Conservation (phyloP, 345 rosid genomes). For the Corymbia maculata region DNA sequence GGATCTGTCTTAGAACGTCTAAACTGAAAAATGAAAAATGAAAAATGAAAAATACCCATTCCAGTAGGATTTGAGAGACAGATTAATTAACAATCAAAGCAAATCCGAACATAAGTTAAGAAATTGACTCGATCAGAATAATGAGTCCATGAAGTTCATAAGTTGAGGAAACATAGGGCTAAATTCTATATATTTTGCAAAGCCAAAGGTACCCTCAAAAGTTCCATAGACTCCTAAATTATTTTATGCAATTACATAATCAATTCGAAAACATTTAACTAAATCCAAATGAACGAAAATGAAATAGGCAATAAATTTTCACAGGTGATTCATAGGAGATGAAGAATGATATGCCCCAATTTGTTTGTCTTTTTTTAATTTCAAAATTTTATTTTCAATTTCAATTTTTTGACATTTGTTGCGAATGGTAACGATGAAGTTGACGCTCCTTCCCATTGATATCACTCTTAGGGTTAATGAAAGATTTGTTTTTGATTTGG, state of each 20-base stretch:
- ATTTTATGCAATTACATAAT: background rate
- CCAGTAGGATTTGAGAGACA: too few relatives aligned
- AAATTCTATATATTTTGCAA: background rate
- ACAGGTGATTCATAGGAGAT: fast-evolving
- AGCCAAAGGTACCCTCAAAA: background rate
- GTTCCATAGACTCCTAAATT: background rate
- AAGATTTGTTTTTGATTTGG: background rate
- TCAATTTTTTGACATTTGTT: too few relatives aligned
- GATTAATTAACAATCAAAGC: too few relatives aligned
- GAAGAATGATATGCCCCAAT: background rate
- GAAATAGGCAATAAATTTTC: background rate
- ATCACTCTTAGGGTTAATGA: background rate
- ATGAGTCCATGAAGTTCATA: too few relatives aligned
- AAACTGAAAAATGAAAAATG: too few relatives aligned
- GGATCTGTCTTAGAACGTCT: too few relatives aligned
- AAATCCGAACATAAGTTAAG: too few relatives aligned
- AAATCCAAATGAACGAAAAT: background rate
- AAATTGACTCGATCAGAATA: too few relatives aligned
- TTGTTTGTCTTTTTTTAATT: too few relatives aligned
- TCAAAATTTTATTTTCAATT: background rate
- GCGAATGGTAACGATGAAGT: background rate
- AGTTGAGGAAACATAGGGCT: fast-evolving
- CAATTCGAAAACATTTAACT: fast-evolving
- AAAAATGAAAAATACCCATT: too few relatives aligned
- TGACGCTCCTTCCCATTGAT: background rate